These are phyloP conservation scores for Apiospora hydei DNA, from an alignment of 2,329 filamentous ascomycete species.

Conservation along the genomic window DNA sequence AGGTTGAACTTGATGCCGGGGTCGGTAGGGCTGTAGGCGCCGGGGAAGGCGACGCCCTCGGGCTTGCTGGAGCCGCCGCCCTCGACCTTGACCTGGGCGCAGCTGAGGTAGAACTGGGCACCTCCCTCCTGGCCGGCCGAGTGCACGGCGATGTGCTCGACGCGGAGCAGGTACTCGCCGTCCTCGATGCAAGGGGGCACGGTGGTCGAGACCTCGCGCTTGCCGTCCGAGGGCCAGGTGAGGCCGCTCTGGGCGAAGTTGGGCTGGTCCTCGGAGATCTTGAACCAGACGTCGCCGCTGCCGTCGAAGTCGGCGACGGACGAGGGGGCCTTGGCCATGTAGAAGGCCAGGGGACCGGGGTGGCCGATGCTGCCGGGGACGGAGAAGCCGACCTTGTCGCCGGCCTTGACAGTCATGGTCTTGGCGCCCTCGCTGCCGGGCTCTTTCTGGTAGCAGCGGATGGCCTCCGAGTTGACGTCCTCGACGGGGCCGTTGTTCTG, in stretches of 20 bases:
- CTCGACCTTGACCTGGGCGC: slow-evolving; percentile 43
- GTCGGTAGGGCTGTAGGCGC: slow-evolving; percentile 47
- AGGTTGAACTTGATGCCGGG: slow-evolving; percentile 44
- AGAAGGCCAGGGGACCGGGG: slow-evolving; percentile 49
- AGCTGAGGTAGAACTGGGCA: slow-evolving; percentile 56
- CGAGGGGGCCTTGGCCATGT: slow-evolving; percentile 49
- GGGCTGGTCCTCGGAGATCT: slow-evolving; percentile 53
- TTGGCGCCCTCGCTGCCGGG: slow-evolving; percentile 44
- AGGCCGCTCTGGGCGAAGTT: slow-evolving; percentile 44
- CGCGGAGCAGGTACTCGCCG: slow-evolving; percentile 58
- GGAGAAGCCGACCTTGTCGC: slow-evolving; percentile 48
- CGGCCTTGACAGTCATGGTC: slow-evolving; percentile 53
- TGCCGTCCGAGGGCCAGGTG: slow-evolving; percentile 48
- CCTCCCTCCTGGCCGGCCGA: slow-evolving; percentile 48
- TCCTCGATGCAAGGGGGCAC: slow-evolving; percentile 52
- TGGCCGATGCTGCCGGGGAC: slow-evolving; percentile 48
- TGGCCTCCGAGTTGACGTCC: slow-evolving; percentile 39
- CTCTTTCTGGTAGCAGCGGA: slow-evolving; percentile 35
- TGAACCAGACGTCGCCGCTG: slow-evolving; percentile 50
- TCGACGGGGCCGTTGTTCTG: slow-evolving; percentile 43
- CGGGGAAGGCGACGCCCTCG: slow-evolving; percentile 42
- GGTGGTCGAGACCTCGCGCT: slow-evolving; percentile 44
- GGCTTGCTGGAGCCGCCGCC: slow-evolving; percentile 38
- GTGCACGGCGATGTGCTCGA: slow-evolving; percentile 58
- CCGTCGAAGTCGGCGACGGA: slow-evolving; percentile 48